Conservation (phyloP, 176 grass and related monocot species). For the Musa itinerans region DNA sequence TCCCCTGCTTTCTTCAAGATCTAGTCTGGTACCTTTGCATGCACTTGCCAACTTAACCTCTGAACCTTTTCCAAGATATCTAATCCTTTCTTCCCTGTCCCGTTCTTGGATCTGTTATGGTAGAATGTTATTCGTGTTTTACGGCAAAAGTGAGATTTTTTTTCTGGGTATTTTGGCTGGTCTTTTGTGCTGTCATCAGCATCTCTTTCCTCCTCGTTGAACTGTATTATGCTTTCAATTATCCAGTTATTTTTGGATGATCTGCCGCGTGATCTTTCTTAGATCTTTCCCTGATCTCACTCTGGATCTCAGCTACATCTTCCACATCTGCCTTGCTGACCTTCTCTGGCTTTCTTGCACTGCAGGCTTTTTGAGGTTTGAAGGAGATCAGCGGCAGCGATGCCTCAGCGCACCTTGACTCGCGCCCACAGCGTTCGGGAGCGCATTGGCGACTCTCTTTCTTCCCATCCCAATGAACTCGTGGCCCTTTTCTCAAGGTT, state of each 20-base stretch:
- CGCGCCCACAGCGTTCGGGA: conserved; percentile 88
- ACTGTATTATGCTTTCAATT: neutral
- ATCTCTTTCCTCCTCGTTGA: neutral
- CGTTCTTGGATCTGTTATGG: neutral
- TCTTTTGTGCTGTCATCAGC: neutral
- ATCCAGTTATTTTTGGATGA: neutral
- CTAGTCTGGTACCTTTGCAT: neutral
- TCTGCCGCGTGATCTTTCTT: neutral
- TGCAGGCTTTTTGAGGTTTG: neutral
- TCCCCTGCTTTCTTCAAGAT: neutral
- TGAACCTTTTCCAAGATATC: neutral
- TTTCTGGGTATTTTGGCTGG: neutral
- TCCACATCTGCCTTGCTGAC: neutral
- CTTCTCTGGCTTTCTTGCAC: neutral
- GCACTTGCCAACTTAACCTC: neutral
- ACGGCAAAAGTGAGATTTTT: neutral
- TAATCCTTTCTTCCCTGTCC: neutral
- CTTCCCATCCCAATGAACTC: conserved; percentile 92
- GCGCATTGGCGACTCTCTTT: conserved; percentile 73
- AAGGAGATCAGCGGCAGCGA: neutral
- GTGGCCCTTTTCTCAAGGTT: conserved; percentile 96
- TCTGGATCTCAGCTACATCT: neutral
- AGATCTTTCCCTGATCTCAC: neutral
- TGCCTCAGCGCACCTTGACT: conserved; percentile 47
- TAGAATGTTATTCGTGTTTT: neutral